Evolutionary conservation across 306 rosid species (phyloP).

Genomic region (Heteromeles arbutifolia): DNA sequence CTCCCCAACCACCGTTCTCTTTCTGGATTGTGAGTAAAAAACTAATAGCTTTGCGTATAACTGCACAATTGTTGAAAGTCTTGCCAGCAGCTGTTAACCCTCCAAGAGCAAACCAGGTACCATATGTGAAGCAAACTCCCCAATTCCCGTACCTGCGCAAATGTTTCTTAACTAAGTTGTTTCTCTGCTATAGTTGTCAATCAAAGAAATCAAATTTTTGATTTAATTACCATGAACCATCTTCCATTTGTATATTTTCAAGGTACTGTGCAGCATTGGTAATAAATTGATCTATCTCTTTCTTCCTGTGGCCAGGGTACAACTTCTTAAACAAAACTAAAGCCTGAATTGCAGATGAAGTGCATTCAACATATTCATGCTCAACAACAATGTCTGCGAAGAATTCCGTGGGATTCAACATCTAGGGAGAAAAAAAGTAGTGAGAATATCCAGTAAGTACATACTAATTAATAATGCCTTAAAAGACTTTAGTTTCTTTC

Average conservation of each 20-base stretch:
- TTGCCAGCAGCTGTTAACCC: no score
- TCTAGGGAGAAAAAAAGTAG: neutral
- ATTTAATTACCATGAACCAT: constrained; percentile 7
- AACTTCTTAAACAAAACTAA: neutral
- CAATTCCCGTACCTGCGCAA: constrained; percentile 10
- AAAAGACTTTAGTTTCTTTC: neutral
- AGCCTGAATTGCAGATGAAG: constrained; percentile 5
- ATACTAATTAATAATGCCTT: no score
- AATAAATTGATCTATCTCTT: neutral
- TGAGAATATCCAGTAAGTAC: no score
- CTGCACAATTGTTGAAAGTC: no score
- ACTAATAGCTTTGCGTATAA: no score
- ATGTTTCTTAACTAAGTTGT: neutral
- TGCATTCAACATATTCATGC: constrained; percentile 11
- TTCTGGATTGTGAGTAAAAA: constrained; percentile 33
- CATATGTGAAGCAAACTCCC: no score
- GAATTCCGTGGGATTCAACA: constrained; percentile 3
- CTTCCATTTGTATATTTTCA: constrained; percentile 1
- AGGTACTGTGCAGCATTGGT: neutral
- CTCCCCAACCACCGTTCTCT: constrained; percentile 74
- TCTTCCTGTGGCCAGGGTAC: constrained; percentile 1
- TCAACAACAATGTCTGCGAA: neutral
- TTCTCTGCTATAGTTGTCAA: neutral
- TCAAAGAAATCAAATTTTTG: no score
- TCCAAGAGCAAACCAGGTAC: no score